phyloP scores from a whole-genome alignment of 805 yeast genomes.

The Priceomyces carsonii region DNA sequence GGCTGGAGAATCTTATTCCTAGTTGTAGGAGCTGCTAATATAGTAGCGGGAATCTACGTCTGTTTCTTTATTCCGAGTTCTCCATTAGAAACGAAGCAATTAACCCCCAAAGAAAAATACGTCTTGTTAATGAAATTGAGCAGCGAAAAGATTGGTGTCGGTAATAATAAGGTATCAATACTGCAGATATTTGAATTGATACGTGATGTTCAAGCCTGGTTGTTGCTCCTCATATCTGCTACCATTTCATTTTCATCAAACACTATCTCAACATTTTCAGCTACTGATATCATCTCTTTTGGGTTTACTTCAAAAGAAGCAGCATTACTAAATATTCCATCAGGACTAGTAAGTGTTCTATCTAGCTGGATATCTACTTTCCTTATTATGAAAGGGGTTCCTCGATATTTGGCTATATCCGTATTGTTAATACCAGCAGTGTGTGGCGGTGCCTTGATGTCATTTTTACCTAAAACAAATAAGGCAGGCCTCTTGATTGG shows the following conservation, averaged over 20 bases:
- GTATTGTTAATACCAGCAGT: slow-evolving; percentile 19
- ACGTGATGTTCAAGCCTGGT: slow-evolving; percentile 20
- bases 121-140: slow-evolving; percentile 16
- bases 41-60: slow-evolving; percentile 15
- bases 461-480: slow-evolving; percentile 19
- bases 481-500: slow-evolving; percentile 28
- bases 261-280: slow-evolving; percentile 19
- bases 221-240: slow-evolving; percentile 16
- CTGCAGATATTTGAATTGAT: slow-evolving; percentile 16
- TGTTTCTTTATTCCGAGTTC: slow-evolving; percentile 18
- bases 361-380: slow-evolving; percentile 17
- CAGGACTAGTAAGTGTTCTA: slow-evolving; percentile 21
- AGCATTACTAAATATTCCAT: slow-evolving; percentile 22
- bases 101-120: slow-evolving; percentile 19
- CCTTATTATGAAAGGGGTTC: slow-evolving; percentile 19
- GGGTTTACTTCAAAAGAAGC: slow-evolving; percentile 20
- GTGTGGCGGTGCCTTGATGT: slow-evolving; percentile 21
- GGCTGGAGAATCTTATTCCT: slow-evolving; percentile 22
- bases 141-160: slow-evolving; percentile 17
- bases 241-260: slow-evolving; percentile 21
- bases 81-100: slow-evolving; percentile 15
- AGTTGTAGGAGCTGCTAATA: slow-evolving; percentile 18
- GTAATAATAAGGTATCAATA: slow-evolving; percentile 13
- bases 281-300: slow-evolving; percentile 17
- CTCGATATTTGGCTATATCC: slow-evolving; percentile 17